Percentiles rank a stretch among this genome's conserved stretches.
These are phyloP conservation scores for Lantana camara DNA, from an alignment of 257 asterid genomes.

Conservation along the genomic window DNA sequence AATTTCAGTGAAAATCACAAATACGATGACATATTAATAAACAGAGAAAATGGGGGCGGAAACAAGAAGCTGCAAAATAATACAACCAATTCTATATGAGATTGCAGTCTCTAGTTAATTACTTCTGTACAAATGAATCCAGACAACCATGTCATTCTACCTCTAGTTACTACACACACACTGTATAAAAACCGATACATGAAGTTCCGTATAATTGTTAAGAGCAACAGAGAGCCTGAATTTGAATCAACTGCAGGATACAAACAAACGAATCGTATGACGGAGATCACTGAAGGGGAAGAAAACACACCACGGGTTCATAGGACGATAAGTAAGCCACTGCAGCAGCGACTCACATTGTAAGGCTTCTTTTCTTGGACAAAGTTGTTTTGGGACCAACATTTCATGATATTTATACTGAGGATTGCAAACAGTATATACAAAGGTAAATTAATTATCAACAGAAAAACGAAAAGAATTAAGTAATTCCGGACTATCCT, in stretches of 20 bases:
- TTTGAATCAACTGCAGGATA: too few species aligned
- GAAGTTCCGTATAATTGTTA: background rate
- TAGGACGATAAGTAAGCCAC: slow-evolving; percentile 1
- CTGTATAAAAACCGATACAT: slow-evolving; percentile 9
- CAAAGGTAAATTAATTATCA: background rate
- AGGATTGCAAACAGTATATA: slow-evolving; percentile 12
- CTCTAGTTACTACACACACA: slow-evolving; percentile 23
- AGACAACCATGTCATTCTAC: slow-evolving; percentile 12
- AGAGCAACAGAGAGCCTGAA: too few species aligned
- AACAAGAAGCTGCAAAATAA: background rate
- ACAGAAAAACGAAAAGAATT: background rate
- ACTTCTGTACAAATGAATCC: slow-evolving; percentile 35
- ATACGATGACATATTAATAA: too few species aligned
- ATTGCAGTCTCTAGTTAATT: background rate
- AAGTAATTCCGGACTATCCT: slow-evolving; percentile 34
- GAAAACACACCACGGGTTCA: slow-evolving; percentile 9
- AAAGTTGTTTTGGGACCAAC: too few species aligned
- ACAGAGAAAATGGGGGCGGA: background rate
- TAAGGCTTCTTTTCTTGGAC: too few species aligned
- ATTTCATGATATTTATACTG: background rate
- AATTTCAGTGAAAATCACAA: too few species aligned
- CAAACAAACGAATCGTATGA: background rate
- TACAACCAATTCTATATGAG: slow-evolving; percentile 1
- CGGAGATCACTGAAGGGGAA: slow-evolving; percentile 1
- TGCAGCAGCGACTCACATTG: background rate